Evolutionary conservation across 345 rosid species (phyloP).

Genomic region (Boechera divaricarpa): DNA sequence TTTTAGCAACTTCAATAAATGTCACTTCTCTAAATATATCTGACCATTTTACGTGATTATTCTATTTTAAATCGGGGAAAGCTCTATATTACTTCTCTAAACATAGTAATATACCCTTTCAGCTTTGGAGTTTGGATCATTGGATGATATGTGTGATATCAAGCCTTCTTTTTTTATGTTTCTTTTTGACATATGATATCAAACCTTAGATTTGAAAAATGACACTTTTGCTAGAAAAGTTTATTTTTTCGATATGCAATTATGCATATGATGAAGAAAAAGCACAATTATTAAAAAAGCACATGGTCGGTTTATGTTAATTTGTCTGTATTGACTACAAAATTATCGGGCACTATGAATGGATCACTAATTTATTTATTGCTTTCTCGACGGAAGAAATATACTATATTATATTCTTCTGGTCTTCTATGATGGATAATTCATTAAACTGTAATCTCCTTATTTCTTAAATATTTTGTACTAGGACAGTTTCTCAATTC

Average conservation of each 20-base stretch:
- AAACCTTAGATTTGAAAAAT: constrained; percentile 30
- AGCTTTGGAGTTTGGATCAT: background rate
- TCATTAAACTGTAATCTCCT: background rate
- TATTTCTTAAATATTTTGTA: too few species aligned
- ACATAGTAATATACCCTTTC: too few species aligned
- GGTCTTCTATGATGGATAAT: background rate
- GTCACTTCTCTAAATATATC: background rate
- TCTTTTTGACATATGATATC: constrained; percentile 8
- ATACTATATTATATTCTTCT: background rate
- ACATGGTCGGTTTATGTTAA: constrained; percentile 3
- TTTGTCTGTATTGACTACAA: constrained; percentile 27
- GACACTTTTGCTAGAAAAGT: background rate
- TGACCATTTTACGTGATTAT: background rate
- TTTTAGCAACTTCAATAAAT: too few species aligned
- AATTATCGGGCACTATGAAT: constrained; percentile 4
- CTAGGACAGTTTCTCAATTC: too few species aligned
- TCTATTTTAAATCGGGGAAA: background rate
- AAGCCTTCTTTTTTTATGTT: too few species aligned
- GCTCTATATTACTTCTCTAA: too few species aligned
- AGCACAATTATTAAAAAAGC: constrained; percentile 17
- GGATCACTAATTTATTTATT: background rate
- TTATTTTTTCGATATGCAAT: background rate
- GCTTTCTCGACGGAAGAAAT: background rate
- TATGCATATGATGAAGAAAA: background rate
- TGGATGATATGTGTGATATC: constrained; percentile 2